Evolutionary conservation across 345 rosid species (phyloP), one percentile per base, ranked within the genome.

Genomic region (Psidium friedrichsthalianum): DNA sequence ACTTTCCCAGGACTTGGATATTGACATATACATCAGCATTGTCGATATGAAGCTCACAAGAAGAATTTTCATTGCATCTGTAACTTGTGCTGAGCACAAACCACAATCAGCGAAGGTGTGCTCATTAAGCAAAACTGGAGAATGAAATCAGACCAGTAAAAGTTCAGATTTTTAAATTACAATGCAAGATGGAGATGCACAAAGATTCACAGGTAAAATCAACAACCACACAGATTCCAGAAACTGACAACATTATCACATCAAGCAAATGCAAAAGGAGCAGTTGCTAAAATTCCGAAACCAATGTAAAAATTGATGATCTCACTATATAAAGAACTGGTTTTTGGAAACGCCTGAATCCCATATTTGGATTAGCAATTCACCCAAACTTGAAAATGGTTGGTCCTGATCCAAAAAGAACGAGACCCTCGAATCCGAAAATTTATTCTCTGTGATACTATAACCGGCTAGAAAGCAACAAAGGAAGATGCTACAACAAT

Each of bases 301-400:
- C 25, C 80, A 69, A 69, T 36, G 11, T 12, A 36, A 69, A 36
- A 69, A 36, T 69, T 36, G 47, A 69, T 42, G 86, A 91, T 84
- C 91, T 86, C 61, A 83, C 76, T 51, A 13, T 51, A 51, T 51
- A 51, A 51, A 51, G 14, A 51, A 51, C 52, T 84, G 85, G 85
- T 83, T 49, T 64, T 82, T 56, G 89, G 86, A 82, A 91, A 91
- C 82, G 88, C 86, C 86, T 11, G 85, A 82, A 78, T 86, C 86
- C 83, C 87, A 86, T 87, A 51, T 7, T 53, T 61, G 85, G 86
- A 86, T 89, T 85, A 86, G 85, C 42, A 51, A 86, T 86, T 88
- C 88, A 84, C 85, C 87, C 36, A 85, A 89, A 84, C 87, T 88
- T 85, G 56, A 83, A 85, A 52, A 86, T 82, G 69, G 82, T 69